phyloP scores from a whole-genome alignment of 2,329 filamentous ascomycete species.

The Uncinocarpus reesii region DNA sequence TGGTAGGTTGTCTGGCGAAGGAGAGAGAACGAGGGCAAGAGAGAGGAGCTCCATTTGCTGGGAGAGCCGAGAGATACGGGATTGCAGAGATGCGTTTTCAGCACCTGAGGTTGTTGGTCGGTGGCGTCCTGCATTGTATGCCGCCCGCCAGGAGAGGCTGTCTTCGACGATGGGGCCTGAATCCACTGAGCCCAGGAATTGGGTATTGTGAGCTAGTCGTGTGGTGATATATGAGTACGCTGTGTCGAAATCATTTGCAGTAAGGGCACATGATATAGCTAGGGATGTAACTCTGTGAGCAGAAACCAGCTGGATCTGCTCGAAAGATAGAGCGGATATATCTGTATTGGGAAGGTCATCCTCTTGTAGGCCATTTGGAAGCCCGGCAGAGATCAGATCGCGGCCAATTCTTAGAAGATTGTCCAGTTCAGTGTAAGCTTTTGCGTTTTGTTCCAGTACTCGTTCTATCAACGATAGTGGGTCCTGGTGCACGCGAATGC shows the following conservation, averaged over 20 bases:
- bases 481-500: conserved; percentile 53
- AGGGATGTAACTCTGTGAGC: conserved; percentile 39
- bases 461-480: conserved; percentile 50
- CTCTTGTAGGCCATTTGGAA: conserved; percentile 24
- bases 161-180: conserved; percentile 33
- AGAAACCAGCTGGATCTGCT: conserved; percentile 29
- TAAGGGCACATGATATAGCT: conserved; percentile 38
- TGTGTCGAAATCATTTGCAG: conserved; percentile 44
- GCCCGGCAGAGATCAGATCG: conserved; percentile 44
- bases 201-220: conserved; percentile 38
- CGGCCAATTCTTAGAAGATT: conserved; percentile 52
- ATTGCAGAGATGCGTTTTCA: conserved; percentile 26
- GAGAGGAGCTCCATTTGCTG: conserved; percentile 57
- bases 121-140: conserved; percentile 51
- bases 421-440: conserved; percentile 54
- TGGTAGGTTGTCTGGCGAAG: conserved; percentile 45
- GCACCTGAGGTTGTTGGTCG: conserved; percentile 28
- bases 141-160: conserved; percentile 55
- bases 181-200: conserved; percentile 24
- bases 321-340: conserved; percentile 12
- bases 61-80: conserved; percentile 46
- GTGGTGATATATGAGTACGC: conserved; percentile 58
- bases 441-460: conserved; percentile 51
- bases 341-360: conserved; percentile 14
- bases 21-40: conserved; percentile 50